Evolutionary conservation across 2,329 filamentous ascomycete species (phyloP).

Genomic region (Arthroderma sp.): DNA sequence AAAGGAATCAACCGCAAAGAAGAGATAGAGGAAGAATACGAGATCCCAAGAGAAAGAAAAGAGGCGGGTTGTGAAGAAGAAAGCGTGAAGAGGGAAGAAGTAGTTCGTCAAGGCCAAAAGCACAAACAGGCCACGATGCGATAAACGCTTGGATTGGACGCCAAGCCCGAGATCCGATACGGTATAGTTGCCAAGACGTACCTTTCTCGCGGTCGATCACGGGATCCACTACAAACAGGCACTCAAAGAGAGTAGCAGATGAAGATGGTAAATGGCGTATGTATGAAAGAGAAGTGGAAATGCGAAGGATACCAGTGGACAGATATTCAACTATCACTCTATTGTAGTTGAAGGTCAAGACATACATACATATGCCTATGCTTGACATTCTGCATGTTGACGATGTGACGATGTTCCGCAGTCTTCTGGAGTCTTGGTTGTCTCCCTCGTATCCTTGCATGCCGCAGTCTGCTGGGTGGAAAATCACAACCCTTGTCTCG

Average conservation of each 20-base stretch:
- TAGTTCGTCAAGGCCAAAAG: background rate
- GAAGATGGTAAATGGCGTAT: no score
- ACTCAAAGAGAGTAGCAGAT: background rate
- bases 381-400: no score
- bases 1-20: background rate
- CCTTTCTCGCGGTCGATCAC: conserved; percentile 4
- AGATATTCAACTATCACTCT: background rate
- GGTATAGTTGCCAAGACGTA: conserved; percentile 19
- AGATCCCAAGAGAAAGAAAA: background rate
- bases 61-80: background rate
- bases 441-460: no score
- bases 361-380: no score
- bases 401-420: no score
- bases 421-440: no score
- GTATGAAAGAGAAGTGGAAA: background rate
- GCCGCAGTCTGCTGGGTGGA: no score
- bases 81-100: background rate
- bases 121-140: conserved; percentile 30
- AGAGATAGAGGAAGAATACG: background rate
- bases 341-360: no score
- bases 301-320: background rate
- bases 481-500: no score
- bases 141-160: conserved; percentile 14
- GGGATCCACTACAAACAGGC: conserved; percentile 4
- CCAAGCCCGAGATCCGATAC: conserved; percentile 2